Evolutionary conservation across 371 early-diverging fungal species (phyloP).

Genomic region (Syncephalastrum racemosum): DNA sequence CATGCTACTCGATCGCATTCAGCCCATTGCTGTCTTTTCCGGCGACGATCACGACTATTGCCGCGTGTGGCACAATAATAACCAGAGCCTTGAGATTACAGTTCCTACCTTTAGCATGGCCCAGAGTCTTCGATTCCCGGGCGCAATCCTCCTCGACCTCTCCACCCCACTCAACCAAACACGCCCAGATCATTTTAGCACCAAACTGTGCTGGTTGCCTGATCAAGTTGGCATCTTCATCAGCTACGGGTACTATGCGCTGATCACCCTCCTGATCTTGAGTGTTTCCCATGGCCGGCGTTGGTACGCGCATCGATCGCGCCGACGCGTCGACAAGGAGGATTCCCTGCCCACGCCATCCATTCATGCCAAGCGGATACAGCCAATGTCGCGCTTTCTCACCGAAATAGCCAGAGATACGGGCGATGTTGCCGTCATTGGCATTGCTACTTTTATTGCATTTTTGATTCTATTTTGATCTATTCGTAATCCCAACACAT

Average conservation of each 20-base stretch:
- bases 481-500: slow-evolving; percentile 1
- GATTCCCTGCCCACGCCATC: slow-evolving; percentile 1
- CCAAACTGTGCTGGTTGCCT: slow-evolving; percentile 40
- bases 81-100: slow-evolving; percentile 31
- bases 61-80: slow-evolving; percentile 43
- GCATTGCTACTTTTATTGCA: slow-evolving; percentile 15
- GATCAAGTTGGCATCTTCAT: slow-evolving; percentile 38
- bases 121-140: slow-evolving; percentile 51
- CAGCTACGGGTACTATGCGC: slow-evolving; percentile 25
- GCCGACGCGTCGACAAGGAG: neutral
- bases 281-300: neutral
- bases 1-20: slow-evolving; percentile 57
- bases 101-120: slow-evolving; percentile 62
- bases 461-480: slow-evolving; percentile 22
- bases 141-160: slow-evolving; percentile 34
- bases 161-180: slow-evolving; percentile 3
- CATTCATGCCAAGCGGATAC: neutral
- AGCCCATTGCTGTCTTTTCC: slow-evolving; percentile 75
- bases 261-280: slow-evolving; percentile 11
- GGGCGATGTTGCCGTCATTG: slow-evolving; percentile 16
- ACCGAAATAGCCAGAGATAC: slow-evolving; percentile 15
- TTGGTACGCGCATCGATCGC: neutral
- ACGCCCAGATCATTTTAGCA: slow-evolving; percentile 8
- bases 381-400: neutral
- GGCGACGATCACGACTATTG: slow-evolving; percentile 96